Base-by-base conservation (phyloP, 352 stramenopile genomes). In the Phytopythium mirpurense region DNA sequence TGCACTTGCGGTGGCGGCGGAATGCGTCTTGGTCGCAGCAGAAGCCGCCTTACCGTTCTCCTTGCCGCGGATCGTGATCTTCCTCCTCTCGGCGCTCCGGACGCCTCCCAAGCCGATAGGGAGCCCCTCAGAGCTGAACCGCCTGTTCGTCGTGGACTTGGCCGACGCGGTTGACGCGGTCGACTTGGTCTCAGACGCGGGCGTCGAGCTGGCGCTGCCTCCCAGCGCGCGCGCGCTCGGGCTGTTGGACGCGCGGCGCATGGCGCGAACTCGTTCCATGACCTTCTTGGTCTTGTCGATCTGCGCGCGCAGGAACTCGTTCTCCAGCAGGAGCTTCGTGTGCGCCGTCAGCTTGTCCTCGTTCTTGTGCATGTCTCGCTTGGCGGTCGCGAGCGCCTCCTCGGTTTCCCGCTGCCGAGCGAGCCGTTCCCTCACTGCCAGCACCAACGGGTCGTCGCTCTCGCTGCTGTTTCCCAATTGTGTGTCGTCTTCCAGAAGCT, bases 261-360 rank as follows among this genome's bases (percentile, higher is more conserved):
- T 48, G 10, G 67, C 65, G 14, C 45, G 45, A 12, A 86, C 86
- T 0, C 77, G 76, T 45, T 88, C 78, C 79, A 90, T 88, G 1
- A 74, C 65, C 54, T 77, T 56, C 51, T 82, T 81, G 8, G 74
- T 70, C 51, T 75, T 78, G 41, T 86, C 74, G 52, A 81, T 78
- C 43, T 90, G 68, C n/a, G 61, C 59, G 24, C 72, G 74, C n/a
- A 90, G 60, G 44, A 56, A 67, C 1, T 57, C 59, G 44, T 87
- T 85, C 36, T 88, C 77, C 2, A 72, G 61, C 35, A 68, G 63
- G 0, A 86, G 56, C 31, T 72, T 61, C 34, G 63, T 80, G 47
- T 76, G 66, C 14, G 50, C 42, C 0, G 47, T 54, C 26, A 83
- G 52, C n/a, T 76, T 65, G n/a, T 72, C 66, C 59, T 86, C 71